phyloP scores from a whole-genome alignment of 148 eudicot genomes.

The Oxyria digyna region DNA sequence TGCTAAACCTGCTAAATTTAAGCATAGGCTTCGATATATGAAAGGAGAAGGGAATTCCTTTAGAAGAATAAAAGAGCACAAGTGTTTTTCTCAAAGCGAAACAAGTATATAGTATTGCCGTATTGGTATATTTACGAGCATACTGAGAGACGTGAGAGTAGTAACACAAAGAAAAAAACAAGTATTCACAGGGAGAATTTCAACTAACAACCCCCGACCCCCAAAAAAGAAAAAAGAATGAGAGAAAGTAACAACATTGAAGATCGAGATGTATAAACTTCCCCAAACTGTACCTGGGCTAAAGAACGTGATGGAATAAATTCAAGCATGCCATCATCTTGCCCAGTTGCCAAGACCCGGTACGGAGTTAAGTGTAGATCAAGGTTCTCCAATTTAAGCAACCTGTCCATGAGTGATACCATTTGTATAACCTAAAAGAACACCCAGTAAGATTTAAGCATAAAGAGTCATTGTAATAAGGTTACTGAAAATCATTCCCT shows the following conservation, averaged over 20 bases:
- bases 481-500: not conserved
- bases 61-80: too few species aligned
- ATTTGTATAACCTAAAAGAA: constrained; percentile 79
- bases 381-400: constrained; percentile 92
- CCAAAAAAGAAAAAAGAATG: not conserved
- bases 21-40: too few species aligned
- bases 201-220: too few species aligned
- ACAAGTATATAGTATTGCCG: not conserved
- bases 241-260: not conserved
- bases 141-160: too few species aligned
- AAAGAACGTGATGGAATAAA: constrained; percentile 91
- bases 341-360: constrained; percentile 89
- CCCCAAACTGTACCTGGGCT: constrained; percentile 52
- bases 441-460: not conserved
- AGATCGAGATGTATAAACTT: not conserved
- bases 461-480: not conserved
- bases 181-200: too few species aligned
- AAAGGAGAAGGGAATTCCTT: too few species aligned
- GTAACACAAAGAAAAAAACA: too few species aligned
- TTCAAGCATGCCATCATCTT: constrained; percentile 97
- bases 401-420: constrained; percentile 94
- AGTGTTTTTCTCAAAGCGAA: not conserved
- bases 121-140: too few species aligned
- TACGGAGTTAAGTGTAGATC: constrained; percentile 96
- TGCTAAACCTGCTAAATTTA: not conserved